Evolutionary conservation across 768 basidiomycete genomes (phyloP), one percentile per base, ranked within the genome.

Genomic region (Galerina sulciceps): DNA sequence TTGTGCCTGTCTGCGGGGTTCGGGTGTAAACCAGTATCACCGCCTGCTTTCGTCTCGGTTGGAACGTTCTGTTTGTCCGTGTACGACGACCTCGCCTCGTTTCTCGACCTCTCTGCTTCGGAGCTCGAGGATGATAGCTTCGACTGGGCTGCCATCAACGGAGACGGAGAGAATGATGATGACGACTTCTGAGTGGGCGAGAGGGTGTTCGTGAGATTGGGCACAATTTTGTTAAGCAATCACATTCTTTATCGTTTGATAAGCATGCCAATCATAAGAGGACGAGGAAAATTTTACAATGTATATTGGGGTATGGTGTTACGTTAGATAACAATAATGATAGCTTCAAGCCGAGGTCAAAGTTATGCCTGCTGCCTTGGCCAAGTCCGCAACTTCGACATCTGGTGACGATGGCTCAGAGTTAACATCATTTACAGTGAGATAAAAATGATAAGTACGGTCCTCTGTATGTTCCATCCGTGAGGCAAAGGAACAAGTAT

Each of bases 381-480:
- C 76, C 18, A 87, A 71, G 18, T 85, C 82, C 1, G 68, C 64
- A 4, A 85, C 75, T 51, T 85, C 83, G 22, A 78, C 63, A 63
- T 85, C 83, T 85, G 55, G 2, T 41, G 41, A 53, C 10, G 20
- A 50, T 17, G 4, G 26, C 31, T 31, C 40, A 54, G 23, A 20
- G 31, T 38, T n/a, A 38, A 45, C 36, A 35, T 20, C 3, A 45
- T 17, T 22, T 18, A 44, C 14, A 68, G 71, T 10, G 65, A 41
- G 14, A 61, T 70, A n/a, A 63, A 64, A 55, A 70, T 68, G 4
- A n/a, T 17, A 69, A 77, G 67, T 73, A 86, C 75, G 86, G 68
- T 88, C 86, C 68, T 87, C 80, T 0, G 86, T 83, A 59, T 89
- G 79, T 57, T 78, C 75, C 87, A 89, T 88, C 6, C 85, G 74